Base-by-base conservation (phyloP, 192 early-diverging fungal species). In the Coemansia sp. region DNA sequence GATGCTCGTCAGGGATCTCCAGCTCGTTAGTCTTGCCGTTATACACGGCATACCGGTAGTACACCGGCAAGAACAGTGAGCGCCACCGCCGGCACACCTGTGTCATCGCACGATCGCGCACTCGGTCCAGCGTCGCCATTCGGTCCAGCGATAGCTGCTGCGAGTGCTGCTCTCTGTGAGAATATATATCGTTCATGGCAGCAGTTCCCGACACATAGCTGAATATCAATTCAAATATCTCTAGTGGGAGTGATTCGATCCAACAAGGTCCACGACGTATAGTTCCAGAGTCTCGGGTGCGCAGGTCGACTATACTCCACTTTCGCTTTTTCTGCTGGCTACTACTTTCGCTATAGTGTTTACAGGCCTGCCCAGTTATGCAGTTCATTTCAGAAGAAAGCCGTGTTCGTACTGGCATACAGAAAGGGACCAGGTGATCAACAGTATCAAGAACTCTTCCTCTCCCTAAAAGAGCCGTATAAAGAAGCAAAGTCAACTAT, bases 11-110 rank as follows among this genome's bases (percentile, higher is more conserved):
- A 0, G 63, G 66, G 12, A 50, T 58, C 5, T 69, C 41, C 18
- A 72, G 46, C 8, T 22, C 18, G 12, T 66, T 68, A 2, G 55
- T 46, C 15, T 18, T 12, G 27, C 76, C 70, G 16, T 62, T 43
- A 36, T 78, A 78, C 12, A 67, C 29, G 0, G 63, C 70, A 4
- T 72, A 69, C 39, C 57, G 53, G 68, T 73, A 65, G 64, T 67
- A 66, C 29, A 27, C 13, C 15, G 68, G 67, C 15, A 63, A 3
- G 20, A 78, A 27, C 12, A 64, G 41, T 12, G 36, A 34, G 46
- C 68, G 74, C 74, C 68, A 75, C 4, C 57, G 27, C 43, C 64
- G 63, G 34, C 57, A 66, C 2, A 63, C 67, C 29, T 74, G 62
- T 9, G 22, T 53, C 61, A 72, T 77, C 31, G 47, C 46, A 10